Evolutionary conservation across 2,329 filamentous ascomycete species (phyloP), one percentile per base, ranked within the genome.

Genomic region (Colletotrichum tanaceti): DNA sequence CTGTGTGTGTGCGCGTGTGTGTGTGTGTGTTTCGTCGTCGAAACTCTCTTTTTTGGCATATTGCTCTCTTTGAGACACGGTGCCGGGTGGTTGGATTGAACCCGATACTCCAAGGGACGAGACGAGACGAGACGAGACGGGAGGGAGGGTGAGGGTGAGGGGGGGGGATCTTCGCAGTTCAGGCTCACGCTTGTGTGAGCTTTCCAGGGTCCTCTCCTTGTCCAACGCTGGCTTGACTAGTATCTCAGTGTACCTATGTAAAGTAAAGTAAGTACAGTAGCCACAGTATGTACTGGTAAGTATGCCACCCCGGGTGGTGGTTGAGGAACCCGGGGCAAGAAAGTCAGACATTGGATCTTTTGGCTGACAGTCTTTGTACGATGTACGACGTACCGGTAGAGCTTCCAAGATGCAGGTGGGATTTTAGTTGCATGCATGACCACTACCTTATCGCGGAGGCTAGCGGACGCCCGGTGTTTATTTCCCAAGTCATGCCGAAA

Each of bases 11-110:
- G n/a, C n/a, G n/a, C n/a, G n/a, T n/a, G n/a, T n/a, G n/a, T n/a
- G n/a, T n/a, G n/a, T n/a, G n/a, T n/a, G 16, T 38, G 65, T 68
- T 68, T 68, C 62, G 65, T 24, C 43, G 55, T 16, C 41, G 47
- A 68, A 68, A 53, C 50, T 14, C 50, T 35, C 14, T 47, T n/a
- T 47, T 24, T 9, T 28, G 28, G 5, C 28, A 28, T 28, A 6
- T 28, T 14, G 11, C n/a, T 24, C 59, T 58, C 28, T 62, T 24
- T 22, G 35, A 54, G 54, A 52, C 43, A 35, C 53, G 24, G 43
- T 43, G 61, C 14, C 50, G 46, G 38, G 22, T 38, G 44, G 20
- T n/a, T 13, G 32, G 35, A 39, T 24, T n/a, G 35, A 46, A 22
- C 28, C 28, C 28, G 28, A 28, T 28, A 28, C 28, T 28, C 5